A percentile compares a stretch with the other conserved stretches of the same genome.
phyloP scores from a whole-genome alignment of 495 filamentous ascomycete species.

The Terfezia claveryi region DNA sequence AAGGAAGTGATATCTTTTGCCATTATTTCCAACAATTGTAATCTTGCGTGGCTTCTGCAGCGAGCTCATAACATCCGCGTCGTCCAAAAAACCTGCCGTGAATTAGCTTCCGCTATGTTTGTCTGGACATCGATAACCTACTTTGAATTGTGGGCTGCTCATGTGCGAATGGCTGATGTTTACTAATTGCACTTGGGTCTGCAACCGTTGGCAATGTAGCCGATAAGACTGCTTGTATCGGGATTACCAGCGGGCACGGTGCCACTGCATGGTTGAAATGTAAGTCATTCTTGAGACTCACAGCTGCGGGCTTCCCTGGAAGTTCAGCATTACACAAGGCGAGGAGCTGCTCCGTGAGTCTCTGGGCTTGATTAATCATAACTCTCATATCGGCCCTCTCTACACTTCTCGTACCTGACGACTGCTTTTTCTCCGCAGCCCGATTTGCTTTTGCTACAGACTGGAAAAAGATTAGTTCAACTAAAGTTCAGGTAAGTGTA shows the following conservation, averaged over 20 bases:
- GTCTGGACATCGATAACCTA: background rate
- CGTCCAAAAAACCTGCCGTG: slow-evolving; percentile 46
- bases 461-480: background rate
- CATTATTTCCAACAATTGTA: slow-evolving; percentile 70
- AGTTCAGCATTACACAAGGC: slow-evolving; percentile 29
- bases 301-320: slow-evolving; percentile 28
- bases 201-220: background rate
- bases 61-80: slow-evolving; percentile 74
- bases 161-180: background rate
- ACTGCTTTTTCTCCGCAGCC: background rate
- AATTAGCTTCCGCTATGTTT: slow-evolving; percentile 15
- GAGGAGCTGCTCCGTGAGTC: slow-evolving; percentile 37
- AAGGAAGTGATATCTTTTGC: slow-evolving; percentile 63
- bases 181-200: background rate
- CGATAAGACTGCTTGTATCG: background rate
- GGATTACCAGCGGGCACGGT: slow-evolving; percentile 21
- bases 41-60: slow-evolving; percentile 83
- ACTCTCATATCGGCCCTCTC: slow-evolving; percentile 21
- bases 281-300: slow-evolving; percentile 36
- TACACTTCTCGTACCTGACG: background rate
- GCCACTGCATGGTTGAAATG: slow-evolving; percentile 65
- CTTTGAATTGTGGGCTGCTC: background rate
- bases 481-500: background rate
- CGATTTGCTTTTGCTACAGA: background rate
- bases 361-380: slow-evolving; percentile 57